Evolutionary conservation across 495 filamentous ascomycete species (phyloP).

Genomic region (Aspergillus asperescens): DNA sequence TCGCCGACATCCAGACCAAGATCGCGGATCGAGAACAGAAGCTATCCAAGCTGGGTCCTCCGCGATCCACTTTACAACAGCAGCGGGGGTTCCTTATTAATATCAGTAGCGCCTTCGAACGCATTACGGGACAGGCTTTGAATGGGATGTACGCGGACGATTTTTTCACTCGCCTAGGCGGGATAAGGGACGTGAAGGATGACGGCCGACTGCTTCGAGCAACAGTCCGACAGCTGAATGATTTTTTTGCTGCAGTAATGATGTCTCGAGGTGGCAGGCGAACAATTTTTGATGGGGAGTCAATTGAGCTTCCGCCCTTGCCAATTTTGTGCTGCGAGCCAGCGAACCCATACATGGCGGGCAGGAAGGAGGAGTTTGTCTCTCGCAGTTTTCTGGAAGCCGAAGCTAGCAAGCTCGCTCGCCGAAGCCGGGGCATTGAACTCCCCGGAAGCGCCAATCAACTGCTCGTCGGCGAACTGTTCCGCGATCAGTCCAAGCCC

Average conservation of each 20-base stretch:
- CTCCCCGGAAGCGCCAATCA: constrained; percentile 44
- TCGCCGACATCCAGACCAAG: constrained; percentile 27
- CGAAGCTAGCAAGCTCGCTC: constrained; percentile 15
- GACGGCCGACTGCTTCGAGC: constrained; percentile 53
- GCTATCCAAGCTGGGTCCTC: constrained; percentile 45
- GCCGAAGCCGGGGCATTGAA: constrained; percentile 34
- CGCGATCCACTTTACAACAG: constrained; percentile 43
- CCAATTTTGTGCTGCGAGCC: too few relatives aligned
- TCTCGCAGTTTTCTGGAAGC: constrained; percentile 12
- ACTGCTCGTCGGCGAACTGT: constrained; percentile 37
- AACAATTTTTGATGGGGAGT: constrained; percentile 5
- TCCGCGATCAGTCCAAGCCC: constrained; percentile 38
- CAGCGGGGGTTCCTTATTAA: constrained; percentile 51
- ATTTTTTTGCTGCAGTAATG: constrained; percentile 52
- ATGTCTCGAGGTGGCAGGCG: constrained; percentile 35
- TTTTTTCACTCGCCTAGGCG: constrained; percentile 59
- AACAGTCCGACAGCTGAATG: constrained; percentile 51
- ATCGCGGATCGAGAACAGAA: constrained; percentile 14
- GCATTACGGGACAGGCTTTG: constrained; percentile 44
- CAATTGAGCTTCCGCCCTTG: too few relatives aligned
- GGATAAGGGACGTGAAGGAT: constrained; percentile 10
- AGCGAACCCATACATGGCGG: constrained; percentile 13
- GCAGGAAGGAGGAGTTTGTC: constrained; percentile 14
- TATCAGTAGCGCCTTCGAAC: constrained; percentile 48
- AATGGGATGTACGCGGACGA: constrained; percentile 51